Evolutionary conservation across 257 asterid genomes (phyloP), one percentile per base, ranked within the genome.

Genomic region (Penstemon newberryi): DNA sequence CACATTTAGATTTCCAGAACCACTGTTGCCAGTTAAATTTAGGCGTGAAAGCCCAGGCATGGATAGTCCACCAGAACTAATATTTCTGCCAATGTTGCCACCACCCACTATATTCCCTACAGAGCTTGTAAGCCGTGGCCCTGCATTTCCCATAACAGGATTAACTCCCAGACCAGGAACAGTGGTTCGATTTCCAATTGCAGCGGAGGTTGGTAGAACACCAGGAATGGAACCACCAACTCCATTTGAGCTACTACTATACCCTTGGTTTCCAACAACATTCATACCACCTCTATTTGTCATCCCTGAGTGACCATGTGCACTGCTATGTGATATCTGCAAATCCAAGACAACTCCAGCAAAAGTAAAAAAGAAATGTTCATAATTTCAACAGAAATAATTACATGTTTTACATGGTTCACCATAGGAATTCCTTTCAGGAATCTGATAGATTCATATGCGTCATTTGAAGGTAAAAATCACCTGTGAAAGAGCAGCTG

Each of bases 191-290:
- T 84, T 91, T 56, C 96, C 96, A 64, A 89, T 84, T 68, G 92
- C 85, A 40, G 92, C 95, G 73, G 99, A 91, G 56, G 90, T 83
- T 59, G 94, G 92, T 9, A 89, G 87, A 74, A 94, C 83, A 68
- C 97, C 97, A 61, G 99, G 99, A 68, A 91, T 85, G 60, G 97
- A 91, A 78, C 96, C 95, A 74, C 97, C 96, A 73, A 84, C 90
- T 49, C 96, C 96, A 70, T 81, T 91, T 13, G 84, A 69, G 82
- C 79, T 86, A 75, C 86, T 80, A 71, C 68, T 81, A 75, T 84
- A 91, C 61, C 96, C 99, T 62, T 88, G 91, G 78, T 84, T 94
- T 70, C 99, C 98, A 57, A 87, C 85, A 56, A 85, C 89, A 77
- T 71, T 79, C 89, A 94, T 82, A 63, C 86, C 97, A 76, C 95